Conservation (phyloP, 768 basidiomycete genomes). For the Sporobolomyces phaffii region DNA sequence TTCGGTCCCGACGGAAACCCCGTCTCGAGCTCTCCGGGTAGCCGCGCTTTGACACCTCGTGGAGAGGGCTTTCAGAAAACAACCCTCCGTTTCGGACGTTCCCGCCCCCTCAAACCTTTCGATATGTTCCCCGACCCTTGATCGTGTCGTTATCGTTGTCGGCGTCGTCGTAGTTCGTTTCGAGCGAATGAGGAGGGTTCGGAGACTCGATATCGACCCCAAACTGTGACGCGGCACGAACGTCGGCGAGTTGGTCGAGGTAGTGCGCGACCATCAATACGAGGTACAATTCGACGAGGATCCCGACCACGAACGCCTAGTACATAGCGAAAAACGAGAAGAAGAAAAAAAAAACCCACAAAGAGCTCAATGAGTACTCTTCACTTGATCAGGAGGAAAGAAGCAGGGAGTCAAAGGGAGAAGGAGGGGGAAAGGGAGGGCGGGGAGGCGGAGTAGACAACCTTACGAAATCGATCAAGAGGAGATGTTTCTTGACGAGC, state of each 20-base stretch:
- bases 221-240: neutral
- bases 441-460: no score
- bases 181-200: constrained; percentile 2
- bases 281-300: constrained; percentile 22
- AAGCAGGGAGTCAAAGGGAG: neutral
- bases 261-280: constrained; percentile 16
- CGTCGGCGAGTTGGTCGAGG: constrained; percentile 21
- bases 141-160: no score
- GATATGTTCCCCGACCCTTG: no score
- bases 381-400: neutral
- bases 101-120: no score
- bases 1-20: no score
- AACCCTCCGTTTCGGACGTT: no score
- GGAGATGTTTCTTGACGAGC: neutral
- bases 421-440: no score
- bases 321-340: neutral
- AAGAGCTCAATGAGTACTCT: neutral
- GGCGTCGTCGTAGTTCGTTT: no score
- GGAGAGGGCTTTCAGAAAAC: no score
- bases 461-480: constrained; percentile 18
- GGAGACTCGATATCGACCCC: constrained; percentile 25
- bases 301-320: constrained; percentile 11
- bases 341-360: neutral
- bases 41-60: no score
- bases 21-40: no score